Evolutionary conservation across 2,329 filamentous ascomycete genomes (phyloP).

Genomic region (Hypoxylon sp.): DNA sequence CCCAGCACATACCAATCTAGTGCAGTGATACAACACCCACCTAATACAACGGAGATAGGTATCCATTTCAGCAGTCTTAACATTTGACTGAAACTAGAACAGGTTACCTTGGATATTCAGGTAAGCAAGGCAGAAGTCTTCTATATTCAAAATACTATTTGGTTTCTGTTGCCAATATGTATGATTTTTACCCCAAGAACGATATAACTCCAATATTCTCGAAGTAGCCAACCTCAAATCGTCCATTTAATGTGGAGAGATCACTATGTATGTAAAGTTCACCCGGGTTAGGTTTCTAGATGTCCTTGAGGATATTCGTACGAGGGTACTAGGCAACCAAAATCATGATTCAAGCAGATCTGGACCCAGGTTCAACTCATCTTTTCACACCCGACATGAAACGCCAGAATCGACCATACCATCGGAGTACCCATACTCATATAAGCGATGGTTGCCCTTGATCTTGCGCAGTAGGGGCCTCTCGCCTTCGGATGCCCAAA

Average conservation of each 20-base stretch:
- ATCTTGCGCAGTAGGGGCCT: constrained; percentile 57
- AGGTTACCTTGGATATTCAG: no score
- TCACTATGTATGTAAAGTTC: neutral
- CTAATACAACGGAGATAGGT: no score
- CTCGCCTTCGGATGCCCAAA: constrained; percentile 49
- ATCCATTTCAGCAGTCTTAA: no score
- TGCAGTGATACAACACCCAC: no score
- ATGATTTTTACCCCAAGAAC: no score
- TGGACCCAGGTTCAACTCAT: constrained; percentile 55
- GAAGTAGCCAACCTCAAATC: no score
- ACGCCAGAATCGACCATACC: constrained; percentile 50
- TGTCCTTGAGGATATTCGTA: neutral
- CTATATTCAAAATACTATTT: no score
- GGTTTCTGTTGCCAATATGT: no score
- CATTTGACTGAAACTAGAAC: no score
- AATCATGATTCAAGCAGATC: neutral
- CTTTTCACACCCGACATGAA: constrained; percentile 55
- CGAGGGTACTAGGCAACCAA: neutral
- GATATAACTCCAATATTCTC: no score
- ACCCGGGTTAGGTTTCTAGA: neutral
- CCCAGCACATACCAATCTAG: no score
- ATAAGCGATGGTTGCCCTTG: constrained; percentile 60
- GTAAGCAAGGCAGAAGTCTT: no score
- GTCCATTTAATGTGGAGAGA: neutral
- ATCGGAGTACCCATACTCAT: constrained; percentile 57